Evolutionary conservation across 768 basidiomycete genomes (phyloP).

Genomic region (Megacollybia marginata): DNA sequence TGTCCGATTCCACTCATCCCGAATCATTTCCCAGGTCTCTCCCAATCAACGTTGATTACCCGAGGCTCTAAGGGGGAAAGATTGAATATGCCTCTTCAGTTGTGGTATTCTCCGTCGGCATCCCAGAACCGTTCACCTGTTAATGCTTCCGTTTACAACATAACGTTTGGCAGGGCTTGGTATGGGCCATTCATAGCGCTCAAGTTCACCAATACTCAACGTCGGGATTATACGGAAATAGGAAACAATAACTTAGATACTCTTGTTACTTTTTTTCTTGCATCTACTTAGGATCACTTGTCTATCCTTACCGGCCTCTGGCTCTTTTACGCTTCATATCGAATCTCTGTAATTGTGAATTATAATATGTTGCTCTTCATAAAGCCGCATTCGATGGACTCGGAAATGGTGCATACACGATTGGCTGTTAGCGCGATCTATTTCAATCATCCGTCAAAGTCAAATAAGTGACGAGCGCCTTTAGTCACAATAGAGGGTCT

Average conservation of each 20-base stretch:
- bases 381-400: too few relatives aligned
- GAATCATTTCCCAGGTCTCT: slow-evolving; percentile 48
- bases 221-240: slow-evolving; percentile 79
- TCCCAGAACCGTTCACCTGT: slow-evolving; percentile 53
- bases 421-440: too few relatives aligned
- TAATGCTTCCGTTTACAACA: slow-evolving; percentile 76
- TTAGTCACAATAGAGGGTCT: too few relatives aligned
- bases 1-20: slow-evolving; percentile 67
- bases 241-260: slow-evolving; percentile 80
- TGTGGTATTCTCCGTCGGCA: slow-evolving; percentile 71
- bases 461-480: too few relatives aligned
- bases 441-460: too few relatives aligned
- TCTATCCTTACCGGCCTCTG: too few relatives aligned
- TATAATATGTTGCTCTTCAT: too few relatives aligned
- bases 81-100: slow-evolving; percentile 73
- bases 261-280: slow-evolving; percentile 79
- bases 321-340: too few relatives aligned
- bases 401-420: too few relatives aligned
- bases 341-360: too few relatives aligned
- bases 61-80: slow-evolving; percentile 80
- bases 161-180: slow-evolving; percentile 85
- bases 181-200: slow-evolving; percentile 75
- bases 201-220: slow-evolving; percentile 78
- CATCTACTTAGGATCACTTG: slow-evolving; percentile 46
- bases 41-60: slow-evolving; percentile 65